Evolutionary conservation across 352 stramenopile genomes (phyloP), one percentile per base, ranked within the genome.

Genomic region (Aphanomyces astaci): DNA sequence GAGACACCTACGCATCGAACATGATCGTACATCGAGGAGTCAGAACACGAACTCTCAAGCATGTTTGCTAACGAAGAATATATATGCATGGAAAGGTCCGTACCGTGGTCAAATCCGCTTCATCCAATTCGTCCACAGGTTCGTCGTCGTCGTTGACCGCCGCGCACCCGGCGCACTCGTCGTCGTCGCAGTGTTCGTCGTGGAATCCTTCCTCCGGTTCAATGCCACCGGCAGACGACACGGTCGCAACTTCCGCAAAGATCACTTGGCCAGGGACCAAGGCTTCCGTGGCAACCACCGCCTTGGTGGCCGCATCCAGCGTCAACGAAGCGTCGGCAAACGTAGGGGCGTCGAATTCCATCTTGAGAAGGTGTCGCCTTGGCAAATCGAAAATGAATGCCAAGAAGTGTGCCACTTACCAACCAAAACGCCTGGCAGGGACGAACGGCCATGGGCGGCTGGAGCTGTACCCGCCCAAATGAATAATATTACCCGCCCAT

Each of bases 181-280:
- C 25, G 24, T 59, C 51, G 7, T 59, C 51, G 51, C 51, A 59
- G 25, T 39, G 11, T 32, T 59, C 51, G 17, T 59, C 51, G 30
- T 59, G 51, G 25, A 59, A 59, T 7, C 3, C 51, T 32, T 59
- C 32, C 87, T 78, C 17, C 75, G 87, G 66, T 74, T 84, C 83
- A 79, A 91, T 13, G 79, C 64, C 17, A 78, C 83, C 63, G 74
- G 51, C 51, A 32, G 51, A 59, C 51, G 51, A 81, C 51, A 90
- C 83, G 59, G 89, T 89, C 24, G 83, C 81, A 62, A 82, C 63
- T 68, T 92, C 83, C 59, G 74, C 80, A 72, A 92, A 92, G 64
- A 92, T 88, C 31, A 89, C 81, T 27, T 88, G 76, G 7, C 83
- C 83, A 9, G 81, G 73, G 25, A 76, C 53, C 64, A 89, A 89